Evolutionary conservation across 768 basidiomycete species (phyloP), one percentile per base, ranked within the genome.

Genomic region (Lepiota subincarnata): DNA sequence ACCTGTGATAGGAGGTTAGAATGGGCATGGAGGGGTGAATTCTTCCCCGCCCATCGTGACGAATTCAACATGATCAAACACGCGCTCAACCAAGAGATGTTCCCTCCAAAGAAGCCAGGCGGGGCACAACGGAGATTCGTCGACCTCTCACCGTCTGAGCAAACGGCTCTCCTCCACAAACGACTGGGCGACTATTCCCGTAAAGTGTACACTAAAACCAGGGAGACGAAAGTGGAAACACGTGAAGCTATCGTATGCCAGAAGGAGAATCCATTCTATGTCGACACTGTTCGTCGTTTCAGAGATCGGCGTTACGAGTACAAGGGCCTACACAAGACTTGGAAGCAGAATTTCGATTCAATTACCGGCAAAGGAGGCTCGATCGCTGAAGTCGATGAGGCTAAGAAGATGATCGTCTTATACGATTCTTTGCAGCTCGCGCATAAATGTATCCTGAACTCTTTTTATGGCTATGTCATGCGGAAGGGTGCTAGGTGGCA

Each of bases 401-500:
- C 97, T 36, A 98, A 89, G 77, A 97, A 96, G 77, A 94, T 99
- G 91, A 91, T 98, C 61, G 96, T 99, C 19, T 70, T 99, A 8
- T 99, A 98, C 72, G 97, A 98, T 68, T 98, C 97, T 3, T 80
- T 99, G 31, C 97, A 99, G 68, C 86, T 99, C 22, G 97, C 97
- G 3, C 97, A 99, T 80, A 99, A 99, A 74, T 98, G 95, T 65
- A 99, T 99, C 66, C 82, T 99, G 59, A 99, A 99, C 75, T 98
- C 97, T 2, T 99, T 99, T 78, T 99, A 99, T 66, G 97, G 97
- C 34, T 99, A 99, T 62, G 96, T 99, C 66, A 98, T 98, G 97
- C 85, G 97, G 37, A 98, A 99, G 67, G 97, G 97, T 48, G 97
- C 97, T 14, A 78, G 97, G 26, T 99, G 97, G 97, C 95, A 98